Base-by-base conservation (phyloP, 768 basidiomycete species). In the Psilocybe sp. region DNA sequence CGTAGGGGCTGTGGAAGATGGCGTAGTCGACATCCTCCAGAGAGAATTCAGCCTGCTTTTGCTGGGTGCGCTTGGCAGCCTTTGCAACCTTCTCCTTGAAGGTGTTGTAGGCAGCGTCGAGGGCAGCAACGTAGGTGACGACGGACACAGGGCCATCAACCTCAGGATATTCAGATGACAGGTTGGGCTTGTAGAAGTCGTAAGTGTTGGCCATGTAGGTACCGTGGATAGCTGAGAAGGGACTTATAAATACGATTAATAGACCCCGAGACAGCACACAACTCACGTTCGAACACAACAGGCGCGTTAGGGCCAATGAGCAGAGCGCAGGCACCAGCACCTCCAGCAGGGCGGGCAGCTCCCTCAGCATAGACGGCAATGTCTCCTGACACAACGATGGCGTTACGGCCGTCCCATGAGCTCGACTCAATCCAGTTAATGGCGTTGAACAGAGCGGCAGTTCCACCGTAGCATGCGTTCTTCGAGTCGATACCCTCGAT, bases 401-500 rank as follows among this genome's bases (percentile, higher is more conserved):
- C 96, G 66, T 96, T 93, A 47, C 96, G 84, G 44, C 96, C 96
- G 60, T 99, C 96, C 97, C 96, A 99, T 5, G 89, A 92, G 44
- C 84, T 84, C 33, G 87, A 89, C 68, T 99, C 96, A 52, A 98
- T 76, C 97, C 97, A 99, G 80, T 99, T 99, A 65, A 96, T 77
- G 42, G 92, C 90, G 71, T 99, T 99, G 85, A 98, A 99, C 49
- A 99, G 84, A 3, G 97, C 97, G 40, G 97, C 97, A 18, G 97
- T 99, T 33, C 92, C 95, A 23, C 97, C 97, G 63, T 99, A 99
- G 77, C 97, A 99, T 15, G 97, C 97, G 66, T 98, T 99, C 77
- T 98, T 98, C 40, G 91, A 94, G 74, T 99, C 97, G 68, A 99
- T 89, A 59, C 97, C 97, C 72, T 99, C 97, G 50, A 99, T 93